A percentile compares a stretch with the other conserved stretches of the same genome.
Conservation (phyloP, 805 yeast species). For the Saccharomyces cerevisiae region DNA sequence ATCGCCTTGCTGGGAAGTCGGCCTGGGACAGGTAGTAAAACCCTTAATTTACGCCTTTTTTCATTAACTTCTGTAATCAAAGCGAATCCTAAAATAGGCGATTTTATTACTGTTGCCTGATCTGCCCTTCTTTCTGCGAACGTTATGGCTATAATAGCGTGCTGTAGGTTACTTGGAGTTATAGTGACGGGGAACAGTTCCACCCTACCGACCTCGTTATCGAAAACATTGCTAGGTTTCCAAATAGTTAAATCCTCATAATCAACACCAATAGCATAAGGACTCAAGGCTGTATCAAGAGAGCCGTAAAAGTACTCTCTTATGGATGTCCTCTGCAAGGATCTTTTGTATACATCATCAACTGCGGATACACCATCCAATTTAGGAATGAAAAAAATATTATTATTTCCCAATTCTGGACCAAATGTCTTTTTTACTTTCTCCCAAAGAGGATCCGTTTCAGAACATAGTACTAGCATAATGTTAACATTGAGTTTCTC, state of each 20-base stretch:
- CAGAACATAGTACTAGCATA: slow-evolving; percentile 14
- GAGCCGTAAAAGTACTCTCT: slow-evolving; percentile 88
- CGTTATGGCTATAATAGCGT: slow-evolving; percentile 62
- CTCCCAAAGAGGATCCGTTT: slow-evolving; percentile 10
- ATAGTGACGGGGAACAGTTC: slow-evolving; percentile 36
- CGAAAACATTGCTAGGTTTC: slow-evolving; percentile 36
- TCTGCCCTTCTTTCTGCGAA: slow-evolving; percentile 42
- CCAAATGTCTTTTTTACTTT: slow-evolving; percentile 9
- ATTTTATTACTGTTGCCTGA: slow-evolving; percentile 39
- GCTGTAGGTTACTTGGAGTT: slow-evolving; percentile 51
- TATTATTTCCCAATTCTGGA: slow-evolving; percentile 9
- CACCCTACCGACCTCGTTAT: slow-evolving; percentile 20
- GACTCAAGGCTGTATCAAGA: slow-evolving; percentile 57
- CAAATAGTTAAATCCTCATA: slow-evolving; percentile 52
- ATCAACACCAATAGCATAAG: slow-evolving; percentile 75
- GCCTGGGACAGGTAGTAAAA: slow-evolving; percentile 84
- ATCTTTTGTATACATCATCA: slow-evolving; percentile 61
- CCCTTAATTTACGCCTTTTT: slow-evolving; percentile 52
- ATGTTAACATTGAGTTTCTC: slow-evolving; percentile 17
- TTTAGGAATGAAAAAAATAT: slow-evolving; percentile 50
- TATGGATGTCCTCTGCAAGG: slow-evolving; percentile 65
- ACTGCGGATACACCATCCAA: slow-evolving; percentile 72
- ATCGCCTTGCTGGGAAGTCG: slow-evolving; percentile 67
- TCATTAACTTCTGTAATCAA: slow-evolving; percentile 69
- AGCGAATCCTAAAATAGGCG: slow-evolving; percentile 72